phyloP scores from a whole-genome alignment of 371 early-diverging fungal species.

The Mucor piriformis region DNA sequence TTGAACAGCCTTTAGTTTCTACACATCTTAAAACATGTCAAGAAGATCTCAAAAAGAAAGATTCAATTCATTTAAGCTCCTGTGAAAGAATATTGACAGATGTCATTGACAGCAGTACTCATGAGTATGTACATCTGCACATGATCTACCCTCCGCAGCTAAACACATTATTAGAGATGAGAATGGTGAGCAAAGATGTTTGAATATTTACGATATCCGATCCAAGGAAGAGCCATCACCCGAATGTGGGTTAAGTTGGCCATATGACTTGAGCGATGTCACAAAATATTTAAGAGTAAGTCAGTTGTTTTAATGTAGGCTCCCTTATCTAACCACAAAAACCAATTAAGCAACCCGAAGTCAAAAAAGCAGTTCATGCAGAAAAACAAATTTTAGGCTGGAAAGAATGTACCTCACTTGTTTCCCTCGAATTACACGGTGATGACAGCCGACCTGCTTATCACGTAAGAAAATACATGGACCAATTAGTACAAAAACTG shows the following conservation, averaged over 20 bases:
- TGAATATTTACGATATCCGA: constrained; percentile 87
- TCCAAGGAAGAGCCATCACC: constrained; percentile 60
- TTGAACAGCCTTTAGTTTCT: constrained; percentile 3
- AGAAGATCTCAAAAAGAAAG: constrained; percentile 18
- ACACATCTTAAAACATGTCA: constrained; percentile 32
- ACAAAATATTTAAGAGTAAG: constrained; percentile 64
- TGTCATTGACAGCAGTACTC: constrained; percentile 31
- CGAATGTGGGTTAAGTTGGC: constrained; percentile 79
- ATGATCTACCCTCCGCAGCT: neutral
- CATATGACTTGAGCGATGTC: constrained; percentile 65
- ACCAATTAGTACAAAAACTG: too few relatives aligned
- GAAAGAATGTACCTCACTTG: constrained; percentile 68
- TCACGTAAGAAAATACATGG: too few relatives aligned
- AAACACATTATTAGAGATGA: constrained; percentile 12
- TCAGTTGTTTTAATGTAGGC: neutral
- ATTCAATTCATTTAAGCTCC: constrained; percentile 22
- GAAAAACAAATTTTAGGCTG: constrained; percentile 49
- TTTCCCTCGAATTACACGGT: constrained; percentile 44
- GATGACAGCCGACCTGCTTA: constrained; percentile 57
- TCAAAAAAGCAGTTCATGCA: constrained; percentile 65
- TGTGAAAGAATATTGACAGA: constrained; percentile 40
- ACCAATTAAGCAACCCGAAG: constrained; percentile 51
- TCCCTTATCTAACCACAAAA: neutral
- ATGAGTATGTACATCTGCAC: constrained; percentile 30
- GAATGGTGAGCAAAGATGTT: constrained; percentile 47